A percentile compares a stretch with the other conserved stretches of the same genome.
These are phyloP conservation scores for Macrolepiota dolichaula DNA, from an alignment of 768 basidiomycete species.

Conservation along the genomic window DNA sequence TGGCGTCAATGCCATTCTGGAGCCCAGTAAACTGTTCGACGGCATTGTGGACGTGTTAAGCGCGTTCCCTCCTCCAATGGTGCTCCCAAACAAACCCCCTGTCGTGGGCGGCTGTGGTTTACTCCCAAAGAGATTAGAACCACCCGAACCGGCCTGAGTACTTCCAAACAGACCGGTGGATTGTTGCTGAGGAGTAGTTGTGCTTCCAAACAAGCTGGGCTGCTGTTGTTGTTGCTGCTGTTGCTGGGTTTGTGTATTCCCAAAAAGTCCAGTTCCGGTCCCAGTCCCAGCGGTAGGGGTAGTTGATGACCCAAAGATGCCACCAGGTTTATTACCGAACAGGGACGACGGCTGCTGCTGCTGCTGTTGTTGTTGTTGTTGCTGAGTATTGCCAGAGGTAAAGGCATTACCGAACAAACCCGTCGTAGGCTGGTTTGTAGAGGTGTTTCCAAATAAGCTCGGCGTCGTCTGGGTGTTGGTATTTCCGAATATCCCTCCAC, in stretches of 20 bases:
- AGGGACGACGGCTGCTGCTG: slow-evolving; percentile 21
- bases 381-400: slow-evolving; percentile 15
- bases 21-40: slow-evolving; percentile 31
- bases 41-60: slow-evolving; percentile 29
- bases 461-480: slow-evolving; percentile 4
- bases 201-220: slow-evolving; percentile 27
- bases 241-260: slow-evolving; percentile 8
- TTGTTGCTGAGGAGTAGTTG: slow-evolving; percentile 21
- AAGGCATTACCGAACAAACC: slow-evolving; percentile 13
- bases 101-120: slow-evolving; percentile 20
- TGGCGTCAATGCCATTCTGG: slow-evolving; percentile 31
- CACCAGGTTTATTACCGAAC: slow-evolving; percentile 20
- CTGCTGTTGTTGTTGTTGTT: slow-evolving; percentile 14
- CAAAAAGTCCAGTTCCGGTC: slow-evolving; percentile 16
- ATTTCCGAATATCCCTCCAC: slow-evolving; percentile 22
- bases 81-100: slow-evolving; percentile 20
- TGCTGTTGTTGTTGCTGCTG: slow-evolving; percentile 23
- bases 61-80: slow-evolving; percentile 20
- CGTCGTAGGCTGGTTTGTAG: slow-evolving; percentile 6
- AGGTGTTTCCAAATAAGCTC: slow-evolving; percentile 15
- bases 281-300: slow-evolving; percentile 13
- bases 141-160: slow-evolving; percentile 10
- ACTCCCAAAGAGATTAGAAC: slow-evolving; percentile 15
- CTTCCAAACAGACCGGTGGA: slow-evolving; percentile 18
- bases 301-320: slow-evolving; percentile 24